Percentiles rank a stretch among this genome's conserved stretches.
These are phyloP conservation scores for Vachellia pachyceras DNA, from an alignment of 306 rosid species.

Conservation along the genomic window DNA sequence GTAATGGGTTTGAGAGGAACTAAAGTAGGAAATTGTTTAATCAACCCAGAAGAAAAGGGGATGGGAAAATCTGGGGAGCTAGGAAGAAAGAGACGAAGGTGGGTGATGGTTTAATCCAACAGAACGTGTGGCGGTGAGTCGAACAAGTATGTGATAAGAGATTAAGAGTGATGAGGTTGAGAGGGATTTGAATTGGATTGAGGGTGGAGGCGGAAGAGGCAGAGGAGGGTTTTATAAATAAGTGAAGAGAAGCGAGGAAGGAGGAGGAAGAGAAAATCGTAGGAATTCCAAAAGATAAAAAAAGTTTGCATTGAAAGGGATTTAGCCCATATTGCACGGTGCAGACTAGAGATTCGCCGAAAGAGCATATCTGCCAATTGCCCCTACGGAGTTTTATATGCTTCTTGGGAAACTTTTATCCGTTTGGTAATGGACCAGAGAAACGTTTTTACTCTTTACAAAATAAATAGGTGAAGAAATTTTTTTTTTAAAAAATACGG, in stretches of 20 bases:
- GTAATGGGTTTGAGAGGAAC: not conserved
- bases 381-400: not conserved
- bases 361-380: not conserved
- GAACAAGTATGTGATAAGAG: not conserved
- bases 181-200: not conserved
- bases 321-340: conserved; percentile 46
- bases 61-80: not conserved
- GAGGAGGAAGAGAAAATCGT: not conserved
- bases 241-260: not conserved
- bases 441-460: too few relatives aligned
- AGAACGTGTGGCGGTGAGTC: not conserved
- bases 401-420: too few relatives aligned
- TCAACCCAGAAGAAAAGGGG: not conserved
- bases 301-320: not conserved
- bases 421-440: too few relatives aligned
- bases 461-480: too few relatives aligned
- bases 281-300: not conserved
- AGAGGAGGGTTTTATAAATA: conserved; percentile 3
- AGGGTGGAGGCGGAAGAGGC: not conserved
- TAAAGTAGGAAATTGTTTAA: not conserved
- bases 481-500: too few relatives aligned
- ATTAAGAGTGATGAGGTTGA: not conserved
- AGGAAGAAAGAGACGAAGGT: not conserved
- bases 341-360: conserved; percentile 1
- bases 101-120: not conserved